Base-by-base conservation (phyloP, 139 green algal species). In the Dunaliella primolecta region DNA sequence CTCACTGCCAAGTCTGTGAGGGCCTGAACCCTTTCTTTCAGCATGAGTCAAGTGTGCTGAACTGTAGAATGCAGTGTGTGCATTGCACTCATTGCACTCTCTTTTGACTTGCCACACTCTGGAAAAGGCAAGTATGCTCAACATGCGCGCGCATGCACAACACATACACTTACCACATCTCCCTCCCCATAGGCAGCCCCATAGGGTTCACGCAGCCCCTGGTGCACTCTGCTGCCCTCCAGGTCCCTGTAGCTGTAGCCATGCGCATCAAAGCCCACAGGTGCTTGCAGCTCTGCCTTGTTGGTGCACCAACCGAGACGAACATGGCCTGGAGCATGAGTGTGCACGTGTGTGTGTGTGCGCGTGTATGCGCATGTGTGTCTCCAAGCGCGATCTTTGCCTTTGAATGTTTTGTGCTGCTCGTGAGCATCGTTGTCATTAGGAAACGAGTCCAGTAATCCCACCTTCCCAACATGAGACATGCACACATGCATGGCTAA, bases 271-370 rank as follows among this genome's bases (percentile, higher is more conserved):
- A 92, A 96, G 15, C 94, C 94, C 32, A 98, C 93, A 1, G 95
- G 95, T n/a, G 91, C 95, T 57, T 98, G 89, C 2, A 98, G 85
- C 84, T 98, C 94, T 2, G 91, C 89, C 71, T 92, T 87, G 56
- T 89, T 88, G 0, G 93, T 97, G 75, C 91, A 88, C 93, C 94
- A 98, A 20, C 95, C 95, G 1, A 97, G 3, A 15, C 94, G 89
- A 36, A 82, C 89, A 38, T 95, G 94, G 33, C 94, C 93, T 33
- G 37, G n/a, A 64, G 46, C 46, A 64, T 64, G 46, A 25, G 46
- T 64, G 46, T 64, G 75, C 30, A 35, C 29, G 27, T 25, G 75
- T 25, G 30, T 25, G 30, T 38, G 33, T 38, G 75, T 35, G 29
- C 2, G 29, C 21, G 72, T 78, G 72, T 78, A 20, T 32, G 72